These are phyloP conservation scores for Musa beccarii DNA, from an alignment of 176 grass and related monocot species.

Conservation along the genomic window DNA sequence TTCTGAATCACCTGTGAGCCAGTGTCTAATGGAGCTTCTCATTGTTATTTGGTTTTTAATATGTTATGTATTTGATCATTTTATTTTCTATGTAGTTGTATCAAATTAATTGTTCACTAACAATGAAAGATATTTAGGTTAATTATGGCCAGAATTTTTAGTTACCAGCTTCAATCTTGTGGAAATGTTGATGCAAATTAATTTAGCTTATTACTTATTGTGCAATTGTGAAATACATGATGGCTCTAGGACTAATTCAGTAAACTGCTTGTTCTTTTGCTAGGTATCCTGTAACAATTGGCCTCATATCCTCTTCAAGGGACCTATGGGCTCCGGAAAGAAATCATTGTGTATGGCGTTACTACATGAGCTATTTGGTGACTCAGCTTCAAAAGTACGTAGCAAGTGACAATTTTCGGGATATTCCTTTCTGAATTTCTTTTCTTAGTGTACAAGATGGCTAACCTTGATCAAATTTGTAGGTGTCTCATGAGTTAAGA, in stretches of 20 bases:
- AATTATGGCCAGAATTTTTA: no score
- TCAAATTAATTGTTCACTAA: no score
- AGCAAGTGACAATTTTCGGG: constrained; percentile 14
- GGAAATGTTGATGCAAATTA: not conserved
- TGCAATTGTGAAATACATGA: not conserved
- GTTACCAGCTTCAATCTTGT: not conserved
- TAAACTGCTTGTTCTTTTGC: constrained; percentile 2
- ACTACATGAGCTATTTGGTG: constrained; percentile 52
- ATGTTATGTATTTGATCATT: no score
- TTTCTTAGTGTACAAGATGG: constrained; percentile 12
- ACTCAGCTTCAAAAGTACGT: constrained; percentile 52
- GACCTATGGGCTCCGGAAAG: constrained; percentile 55
- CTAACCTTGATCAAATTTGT: constrained; percentile 25
- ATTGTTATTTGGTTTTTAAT: no score
- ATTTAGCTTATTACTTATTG: constrained; percentile 1
- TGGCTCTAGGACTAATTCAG: not conserved
- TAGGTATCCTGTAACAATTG: constrained; percentile 39
- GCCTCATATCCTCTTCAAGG: constrained; percentile 67
- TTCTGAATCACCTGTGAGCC: no score
- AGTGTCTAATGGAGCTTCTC: no score
- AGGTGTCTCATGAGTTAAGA: constrained; percentile 65
- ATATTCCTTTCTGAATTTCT: constrained; percentile 8
- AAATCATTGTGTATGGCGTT: constrained; percentile 56
- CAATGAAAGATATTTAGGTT: no score
- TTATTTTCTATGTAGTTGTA: no score